Evolutionary conservation across 768 basidiomycete species (phyloP), one percentile per base, ranked within the genome.

Genomic region (Mycena crocata): DNA sequence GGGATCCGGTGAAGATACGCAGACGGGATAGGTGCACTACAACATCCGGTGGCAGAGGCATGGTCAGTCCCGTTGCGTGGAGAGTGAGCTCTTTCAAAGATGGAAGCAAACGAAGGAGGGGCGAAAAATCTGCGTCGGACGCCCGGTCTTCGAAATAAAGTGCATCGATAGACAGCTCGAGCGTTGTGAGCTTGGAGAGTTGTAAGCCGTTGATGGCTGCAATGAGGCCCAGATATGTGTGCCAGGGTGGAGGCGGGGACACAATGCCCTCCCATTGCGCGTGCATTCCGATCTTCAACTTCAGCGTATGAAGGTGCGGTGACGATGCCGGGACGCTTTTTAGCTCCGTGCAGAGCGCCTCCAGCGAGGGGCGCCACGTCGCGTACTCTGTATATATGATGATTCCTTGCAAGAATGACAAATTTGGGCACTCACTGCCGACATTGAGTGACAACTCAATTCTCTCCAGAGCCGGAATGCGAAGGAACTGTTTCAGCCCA

Each of bases 401-500:
- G 8, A 19, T 2, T 32, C 4, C 26, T 3, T 4, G 1, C 12
- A 13, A 44, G 15, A 35, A 24, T 17, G n/a, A 48, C 5, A 46
- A 8, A 28, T 12, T 34, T 21, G n/a, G n/a, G n/a, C 21, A 46
- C 44, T 23, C 17, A 54, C 37, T 21, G 13, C 5, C 3, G 7
- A 54, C 10, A 34, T 4, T 40, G 24, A 37, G 26, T 6, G 35
- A 24, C 13, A 37, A 10, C 23, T 48, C 45, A 12, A 58, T 17
- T 24, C 48, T 58, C 45, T 58, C 57, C 3, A 58, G 57, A 13
- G 24, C 14, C 19, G 45, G 57, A 37, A 58, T 31, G 9, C 21
- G 30, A 5, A 58, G 30, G 21, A 58, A 58, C 57, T 58, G 21
- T 24, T 1, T 28, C 2, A 13, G 30, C 9, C 6, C 7, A n/a